These are phyloP conservation scores for Leccinum subtestaceum DNA, from an alignment of 768 basidiomycete species.

Conservation along the genomic window DNA sequence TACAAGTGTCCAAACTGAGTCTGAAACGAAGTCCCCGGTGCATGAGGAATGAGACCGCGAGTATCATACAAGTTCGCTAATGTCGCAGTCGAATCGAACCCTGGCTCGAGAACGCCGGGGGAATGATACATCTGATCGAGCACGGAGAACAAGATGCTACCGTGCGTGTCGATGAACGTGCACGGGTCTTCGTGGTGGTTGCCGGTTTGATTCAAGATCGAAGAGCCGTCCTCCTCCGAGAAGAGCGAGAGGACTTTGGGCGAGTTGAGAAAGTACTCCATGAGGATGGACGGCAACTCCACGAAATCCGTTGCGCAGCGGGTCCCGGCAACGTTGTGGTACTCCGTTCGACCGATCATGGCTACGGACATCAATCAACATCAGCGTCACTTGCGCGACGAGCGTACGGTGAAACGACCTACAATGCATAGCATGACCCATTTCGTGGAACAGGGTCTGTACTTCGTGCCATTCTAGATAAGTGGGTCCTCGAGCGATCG, in stretches of 20 bases:
- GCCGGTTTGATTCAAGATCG: conserved; percentile 45
- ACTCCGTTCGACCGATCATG: conserved; percentile 96
- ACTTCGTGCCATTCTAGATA: conserved; percentile 91
- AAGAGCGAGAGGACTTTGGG: conserved; percentile 81
- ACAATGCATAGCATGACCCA: conserved; percentile 99
- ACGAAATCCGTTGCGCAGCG: conserved; percentile 98
- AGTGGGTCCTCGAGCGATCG: conserved; percentile 60
- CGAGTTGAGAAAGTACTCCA: conserved; percentile 96
- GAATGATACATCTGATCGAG: conserved; percentile 93
- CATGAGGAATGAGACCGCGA: conserved; percentile 80
- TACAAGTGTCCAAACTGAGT: conserved; percentile 95
- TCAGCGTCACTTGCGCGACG: conserved; percentile 2
- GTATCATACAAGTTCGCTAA: conserved; percentile 60
- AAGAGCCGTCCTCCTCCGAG: conserved; percentile 43
- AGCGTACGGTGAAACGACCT: conserved; percentile 34
- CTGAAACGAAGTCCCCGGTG: conserved; percentile 86
- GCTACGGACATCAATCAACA: conserved; percentile 46
- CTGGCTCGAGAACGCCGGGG: conserved; percentile 44
- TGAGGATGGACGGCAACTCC: conserved; percentile 94
- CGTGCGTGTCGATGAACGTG: conserved; percentile 82
- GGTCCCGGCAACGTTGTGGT: conserved; percentile 96
- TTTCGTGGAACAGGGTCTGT: conserved; percentile 93
- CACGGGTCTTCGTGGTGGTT: conserved; percentile 76
- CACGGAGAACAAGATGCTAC: conserved; percentile 84
- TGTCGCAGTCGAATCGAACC: conserved; percentile 73